Base-by-base conservation (phyloP, 2,329 filamentous ascomycete species). In the Ceratocystis cubensis region DNA sequence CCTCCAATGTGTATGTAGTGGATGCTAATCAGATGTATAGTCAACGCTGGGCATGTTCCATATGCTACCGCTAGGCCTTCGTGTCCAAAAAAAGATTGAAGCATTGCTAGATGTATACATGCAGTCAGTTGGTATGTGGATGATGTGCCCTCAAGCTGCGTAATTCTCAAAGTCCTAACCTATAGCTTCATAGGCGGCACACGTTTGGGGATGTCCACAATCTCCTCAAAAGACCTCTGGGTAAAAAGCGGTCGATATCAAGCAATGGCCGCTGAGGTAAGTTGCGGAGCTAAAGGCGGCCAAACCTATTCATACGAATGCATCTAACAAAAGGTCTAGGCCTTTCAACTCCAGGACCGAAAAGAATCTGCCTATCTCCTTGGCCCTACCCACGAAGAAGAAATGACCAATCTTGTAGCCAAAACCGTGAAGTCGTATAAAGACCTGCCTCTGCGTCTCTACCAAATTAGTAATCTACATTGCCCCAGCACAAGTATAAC, bases 311-410 rank as follows among this genome's bases (percentile, higher is more conserved):
- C 13, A 48, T 33, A 25, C 7, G 2, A 1, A 8, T 15, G 25
- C 6, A 6, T 66, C 70, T 63, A 41, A 48, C 13, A 20, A 63
- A 56, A 37, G 8, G 8, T 8, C 10, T 71, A 94, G 86, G 81
- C 96, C 22, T 93, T 96, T 71, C 84, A 83, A 53, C 83, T 97
- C 61, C 77, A 81, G 57, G 94, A 97, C 75, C 84, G 94, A 66
- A 94, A 88, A 75, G 83, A 88, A 5, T 79, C 82, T 0, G 80
- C 82, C 3, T 89, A 89, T 69, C 80, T 99, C 37, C 82, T 99
- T 3, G 88, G 91, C 0, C 94, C 94, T 0, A 99, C 94, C 0
- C 94, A 99, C 69, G 94, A 99, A 73, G 94, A 99, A 74, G 94
- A 99, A 73, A 94, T 99, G 71, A 99, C 94, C 0, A 78, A 82